A percentile compares a stretch with the other conserved stretches of the same genome.
Evolutionary conservation across 306 rosid genomes (phyloP).

Genomic region (Hippophae rhamnoides): DNA sequence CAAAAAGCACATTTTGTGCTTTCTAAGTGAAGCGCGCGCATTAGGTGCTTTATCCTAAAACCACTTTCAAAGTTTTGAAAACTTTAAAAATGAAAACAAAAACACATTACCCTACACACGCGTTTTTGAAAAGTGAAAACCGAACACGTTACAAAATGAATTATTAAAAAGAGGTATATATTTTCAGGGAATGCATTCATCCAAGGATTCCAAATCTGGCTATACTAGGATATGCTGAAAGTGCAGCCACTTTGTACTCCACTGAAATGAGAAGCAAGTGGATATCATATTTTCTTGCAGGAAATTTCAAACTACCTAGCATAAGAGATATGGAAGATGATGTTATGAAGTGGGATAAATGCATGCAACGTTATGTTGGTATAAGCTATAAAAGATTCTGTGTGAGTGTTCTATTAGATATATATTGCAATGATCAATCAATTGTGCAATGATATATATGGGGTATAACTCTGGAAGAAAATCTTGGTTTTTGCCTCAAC

Average conservation of each 20-base stretch:
- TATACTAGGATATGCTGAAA: constrained; percentile 15
- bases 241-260: constrained; percentile 1
- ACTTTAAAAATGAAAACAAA: no score
- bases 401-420: constrained; percentile 7
- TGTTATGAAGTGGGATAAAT: constrained; percentile 5
- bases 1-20: no score
- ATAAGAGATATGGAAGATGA: constrained; percentile 15
- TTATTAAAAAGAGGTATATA: not conserved
- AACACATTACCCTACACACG: no score
- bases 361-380: constrained; percentile 8
- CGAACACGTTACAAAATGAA: no score
- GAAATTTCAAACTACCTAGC: constrained; percentile 9
- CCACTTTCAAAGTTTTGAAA: no score
- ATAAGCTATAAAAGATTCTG: constrained; percentile 7
- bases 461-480: constrained; percentile 15
- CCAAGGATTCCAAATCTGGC: constrained; percentile 19
- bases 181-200: constrained; percentile 16
- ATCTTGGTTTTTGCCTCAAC: not conserved
- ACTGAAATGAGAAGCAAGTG: constrained; percentile 17
- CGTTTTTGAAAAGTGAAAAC: no score
- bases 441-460: constrained; percentile 16
- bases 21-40: no score
- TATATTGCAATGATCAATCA: constrained; percentile 16
- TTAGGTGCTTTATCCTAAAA: no score
- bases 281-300: constrained; percentile 14